These are phyloP conservation scores for Nitzschia sp. DNA, from an alignment of 108 stramenopile genomes.

Conservation along the genomic window DNA sequence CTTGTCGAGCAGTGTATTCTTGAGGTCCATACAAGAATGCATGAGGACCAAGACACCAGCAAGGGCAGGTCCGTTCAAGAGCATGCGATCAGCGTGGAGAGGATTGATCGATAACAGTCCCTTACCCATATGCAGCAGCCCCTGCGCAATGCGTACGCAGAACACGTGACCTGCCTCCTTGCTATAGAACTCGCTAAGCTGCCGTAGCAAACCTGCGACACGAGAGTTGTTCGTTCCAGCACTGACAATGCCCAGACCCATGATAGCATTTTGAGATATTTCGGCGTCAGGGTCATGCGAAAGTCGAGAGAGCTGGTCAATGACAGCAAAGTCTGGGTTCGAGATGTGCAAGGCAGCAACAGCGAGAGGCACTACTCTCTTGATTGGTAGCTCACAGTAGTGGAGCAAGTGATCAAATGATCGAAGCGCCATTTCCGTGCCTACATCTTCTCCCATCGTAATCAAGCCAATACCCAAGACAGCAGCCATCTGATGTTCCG, in stretches of 20 bases:
- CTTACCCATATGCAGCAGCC: conserved; percentile 97
- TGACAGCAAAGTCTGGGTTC: conserved; percentile 95
- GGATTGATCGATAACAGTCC: conserved; percentile 96
- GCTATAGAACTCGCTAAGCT: conserved; percentile 96
- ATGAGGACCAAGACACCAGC: conserved; percentile 92
- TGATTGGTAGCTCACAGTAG: conserved; percentile 97
- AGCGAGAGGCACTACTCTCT: conserved; percentile 96
- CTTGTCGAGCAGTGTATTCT: conserved; percentile 95
- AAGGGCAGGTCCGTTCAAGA: conserved; percentile 86
- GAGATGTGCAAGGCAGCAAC: conserved; percentile 92
- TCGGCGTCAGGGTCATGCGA: conserved; percentile 97
- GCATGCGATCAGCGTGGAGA: conserved; percentile 95
- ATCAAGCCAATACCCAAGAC: conserved; percentile 96
- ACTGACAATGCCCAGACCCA: conserved; percentile 94
- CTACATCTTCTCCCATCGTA: conserved; percentile 98
- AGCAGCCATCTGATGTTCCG: conserved; percentile 94
- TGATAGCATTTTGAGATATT: conserved; percentile 93
- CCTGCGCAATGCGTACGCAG: conserved; percentile 98
- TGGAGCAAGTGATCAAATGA: conserved; percentile 98
- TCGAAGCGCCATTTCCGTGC: conserved; percentile 96
- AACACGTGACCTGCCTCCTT: conserved; percentile 96
- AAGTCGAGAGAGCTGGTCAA: conserved; percentile 96
- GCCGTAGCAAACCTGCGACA: conserved; percentile 96
- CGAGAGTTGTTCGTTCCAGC: conserved; percentile 99
- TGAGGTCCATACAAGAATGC: conserved; percentile 91